Base-by-base conservation (phyloP, 352 stramenopile species). In the Phytopythium mirpurense region DNA sequence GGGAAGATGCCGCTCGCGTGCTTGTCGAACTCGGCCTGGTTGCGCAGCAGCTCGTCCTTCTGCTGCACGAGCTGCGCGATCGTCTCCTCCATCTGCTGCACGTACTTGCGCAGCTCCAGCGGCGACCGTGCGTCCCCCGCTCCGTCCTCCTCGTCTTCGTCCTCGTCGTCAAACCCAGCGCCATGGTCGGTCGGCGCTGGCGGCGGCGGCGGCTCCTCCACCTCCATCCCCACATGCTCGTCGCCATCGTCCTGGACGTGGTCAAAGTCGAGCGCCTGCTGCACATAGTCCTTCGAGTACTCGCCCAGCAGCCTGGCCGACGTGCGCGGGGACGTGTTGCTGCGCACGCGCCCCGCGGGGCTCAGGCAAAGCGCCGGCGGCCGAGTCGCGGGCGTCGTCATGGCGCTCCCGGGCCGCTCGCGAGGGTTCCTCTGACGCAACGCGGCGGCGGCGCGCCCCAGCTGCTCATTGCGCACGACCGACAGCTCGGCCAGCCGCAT, bases 1-100 rank as follows among this genome's bases (percentile, higher is more conserved):
- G 81, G 81, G 54, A 91, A 91, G 56, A 91, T 89, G 12, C 81
- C 78, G 27, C 78, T 89, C n/a, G 81, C 81, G 48, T 91, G 81
- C 56, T 88, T 86, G 54, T 91, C 81, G 49, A 91, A 91, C 66
- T 88, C 78, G 2, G 66, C 76, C 48, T 90, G 81, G 57, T 91
- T 91, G 24, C 75, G 63, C 56, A 88, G 34, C 38, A 91, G 41
- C 54, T 88, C 81, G 45, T 88, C 78, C 54, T 88, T 87, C 53
- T 91, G 78, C 55, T 88, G 74, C 50, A 88, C 78, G 21, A 91
- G 61, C 61, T 88, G 75, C 16, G 76, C 76, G 32, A 91, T 88
- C 6, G 81, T 91, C 44, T 79, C 75, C 57, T 91, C 78, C 78
- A 91, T 88, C 51, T 91, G 81, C 52, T 82, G 77, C 47, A 89